A percentile compares a stretch with the other conserved stretches of the same genome.
Evolutionary conservation across 129 eudicot species (phyloP).

Genomic region (Flaveria brownii): DNA sequence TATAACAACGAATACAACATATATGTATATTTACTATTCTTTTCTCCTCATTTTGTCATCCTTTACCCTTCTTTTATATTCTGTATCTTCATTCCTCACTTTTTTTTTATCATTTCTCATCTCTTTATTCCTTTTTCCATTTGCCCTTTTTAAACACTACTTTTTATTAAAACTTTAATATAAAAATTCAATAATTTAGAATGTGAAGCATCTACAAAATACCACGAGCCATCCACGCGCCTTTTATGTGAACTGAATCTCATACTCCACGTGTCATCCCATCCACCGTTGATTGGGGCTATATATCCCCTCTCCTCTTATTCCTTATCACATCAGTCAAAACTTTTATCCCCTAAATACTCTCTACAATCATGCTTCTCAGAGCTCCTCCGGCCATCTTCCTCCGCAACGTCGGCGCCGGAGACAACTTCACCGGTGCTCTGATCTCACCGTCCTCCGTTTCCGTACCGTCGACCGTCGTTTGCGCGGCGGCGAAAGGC

Average conservation of each 20-base stretch:
- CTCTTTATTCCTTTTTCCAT: no score
- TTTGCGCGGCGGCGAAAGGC: conserved; percentile 54
- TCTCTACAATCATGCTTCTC: conserved; percentile 51
- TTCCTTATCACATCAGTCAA: conserved; percentile 27
- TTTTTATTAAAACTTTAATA: no score
- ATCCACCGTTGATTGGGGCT: conserved; percentile 18
- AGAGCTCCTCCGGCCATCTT: conserved; percentile 46
- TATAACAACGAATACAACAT: no score
- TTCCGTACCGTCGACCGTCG: conserved; percentile 27
- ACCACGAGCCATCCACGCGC: conserved; percentile 68
- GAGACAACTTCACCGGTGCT: conserved; percentile 30
- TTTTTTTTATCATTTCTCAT: no score
- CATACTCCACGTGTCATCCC: conserved; percentile 41
- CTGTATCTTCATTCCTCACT: no score
- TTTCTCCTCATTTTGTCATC: no score
- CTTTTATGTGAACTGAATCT: conserved; percentile 25
- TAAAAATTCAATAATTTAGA: no score
- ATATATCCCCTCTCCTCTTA: conserved; percentile 1
- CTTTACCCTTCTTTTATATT: no score
- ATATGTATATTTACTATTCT: no score
- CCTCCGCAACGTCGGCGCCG: conserved; percentile 23
- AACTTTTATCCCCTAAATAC: neutral
- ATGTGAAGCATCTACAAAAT: no score
- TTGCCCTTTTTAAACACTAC: no score
- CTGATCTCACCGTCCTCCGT: neutral